Base-by-base conservation (phyloP, 2,329 filamentous ascomycete species). In the Rugonectria rugulosa region DNA sequence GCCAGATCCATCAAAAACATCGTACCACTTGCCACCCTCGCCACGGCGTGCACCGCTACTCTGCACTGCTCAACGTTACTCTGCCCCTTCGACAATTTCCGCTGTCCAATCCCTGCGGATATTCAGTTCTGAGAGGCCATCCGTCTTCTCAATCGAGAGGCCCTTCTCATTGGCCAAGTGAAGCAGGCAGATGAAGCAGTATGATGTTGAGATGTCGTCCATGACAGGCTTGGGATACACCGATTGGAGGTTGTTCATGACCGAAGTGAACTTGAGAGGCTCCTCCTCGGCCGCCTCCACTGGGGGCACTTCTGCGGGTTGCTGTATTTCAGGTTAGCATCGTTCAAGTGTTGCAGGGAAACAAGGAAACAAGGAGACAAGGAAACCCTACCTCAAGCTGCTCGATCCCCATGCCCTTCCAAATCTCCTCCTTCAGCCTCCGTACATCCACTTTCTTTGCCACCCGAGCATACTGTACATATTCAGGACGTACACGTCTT, bases 91-190 rank as follows among this genome's bases (percentile, higher is more conserved):
- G 0, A 75, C 75, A 31, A 84, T 77, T 71, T 86, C 83, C 0
- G 85, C 86, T 6, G 79, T 82, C 77, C 79, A 85, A 65, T 88
- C 86, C 72, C 82, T 87, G 57, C 79, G 78, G 57, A 88, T 88
- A 43, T 81, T 77, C 57, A 88, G 74, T 67, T 88, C 86, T 47
- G 77, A 78, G 51, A 88, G 73, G 42, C 81, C 83, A 36, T 79
- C 75, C 10, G 82, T 82, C 65, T 85, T 85, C 62, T 89, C 83
- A 59, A 97, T 89, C 20, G 89, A 81, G 32, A 97, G 79, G 0
- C 93, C 93, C 77, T 96, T 94, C 71, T 97, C 93, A 75, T 97
- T 97, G 56, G 93, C 93, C 67, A 97, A 72, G 75, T 97, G 93
- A 62, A 97, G 78, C 54, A 97, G 77, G 67, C 91, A 96, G 69